Evolutionary conservation across 805 yeast species (phyloP).

Genomic region (Sugiyamaella marilandica): DNA sequence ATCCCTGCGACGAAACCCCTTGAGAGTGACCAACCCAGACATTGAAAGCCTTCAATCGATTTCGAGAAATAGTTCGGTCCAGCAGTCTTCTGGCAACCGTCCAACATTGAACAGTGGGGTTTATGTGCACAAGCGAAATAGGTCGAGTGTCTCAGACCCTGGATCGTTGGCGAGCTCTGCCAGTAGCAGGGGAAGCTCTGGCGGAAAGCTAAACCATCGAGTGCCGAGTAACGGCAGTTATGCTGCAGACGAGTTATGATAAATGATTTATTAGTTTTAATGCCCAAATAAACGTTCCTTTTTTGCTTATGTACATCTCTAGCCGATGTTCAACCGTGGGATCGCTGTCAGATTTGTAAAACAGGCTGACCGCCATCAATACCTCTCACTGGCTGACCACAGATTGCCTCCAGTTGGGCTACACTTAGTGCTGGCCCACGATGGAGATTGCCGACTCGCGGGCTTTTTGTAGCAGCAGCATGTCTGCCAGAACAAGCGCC

Average conservation of each 20-base stretch:
- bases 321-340: too few relatives aligned
- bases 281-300: neutral
- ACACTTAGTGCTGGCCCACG: slow-evolving; percentile 9
- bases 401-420: too few relatives aligned
- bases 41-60: slow-evolving; percentile 14
- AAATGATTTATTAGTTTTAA: neutral
- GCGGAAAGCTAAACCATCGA: slow-evolving; percentile 3
- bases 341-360: neutral
- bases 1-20: slow-evolving; percentile 54
- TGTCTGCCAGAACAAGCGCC: slow-evolving; percentile 88
- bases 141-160: slow-evolving; percentile 10
- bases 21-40: slow-evolving; percentile 63
- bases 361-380: too few relatives aligned
- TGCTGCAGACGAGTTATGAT: neutral
- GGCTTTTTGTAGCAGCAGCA: slow-evolving; percentile 76
- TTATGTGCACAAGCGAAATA: slow-evolving; percentile 11
- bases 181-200: slow-evolving; percentile 1
- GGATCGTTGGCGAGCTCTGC: neutral
- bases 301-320: neutral
- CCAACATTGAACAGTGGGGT: neutral
- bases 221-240: neutral
- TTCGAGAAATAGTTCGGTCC: slow-evolving; percentile 3
- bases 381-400: too few relatives aligned
- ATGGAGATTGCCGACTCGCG: slow-evolving; percentile 53
- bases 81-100: slow-evolving; percentile 2